phyloP scores from a whole-genome alignment of 306 rosid genomes.

The Cicer bijugum region DNA sequence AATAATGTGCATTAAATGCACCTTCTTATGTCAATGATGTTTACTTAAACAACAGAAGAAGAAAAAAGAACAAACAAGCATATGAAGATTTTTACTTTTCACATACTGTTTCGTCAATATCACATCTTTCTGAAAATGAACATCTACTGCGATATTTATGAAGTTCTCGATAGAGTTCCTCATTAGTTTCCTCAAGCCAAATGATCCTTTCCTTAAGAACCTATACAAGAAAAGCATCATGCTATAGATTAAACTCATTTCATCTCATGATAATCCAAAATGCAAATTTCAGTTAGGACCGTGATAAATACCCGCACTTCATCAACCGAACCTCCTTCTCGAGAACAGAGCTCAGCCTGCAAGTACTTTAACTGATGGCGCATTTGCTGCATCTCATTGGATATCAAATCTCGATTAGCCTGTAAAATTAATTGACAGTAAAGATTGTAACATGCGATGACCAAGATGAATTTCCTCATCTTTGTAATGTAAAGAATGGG shows the following conservation, averaged over 20 bases:
- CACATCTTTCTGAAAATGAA: slow-evolving; percentile 55
- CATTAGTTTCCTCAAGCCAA: slow-evolving; percentile 79
- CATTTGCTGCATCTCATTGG: slow-evolving; percentile 85
- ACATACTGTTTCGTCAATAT: slow-evolving; percentile 63
- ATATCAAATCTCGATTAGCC: slow-evolving; percentile 80
- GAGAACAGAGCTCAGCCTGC: slow-evolving; percentile 79
- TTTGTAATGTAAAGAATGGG: slow-evolving; percentile 24
- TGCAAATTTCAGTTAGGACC: slow-evolving; percentile 16
- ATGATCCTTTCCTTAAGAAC: slow-evolving; percentile 72
- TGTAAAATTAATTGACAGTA: slow-evolving; percentile 44
- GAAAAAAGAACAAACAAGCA: slow-evolving; percentile 32
- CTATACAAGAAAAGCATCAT: slow-evolving; percentile 49
- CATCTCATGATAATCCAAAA: slow-evolving; percentile 16
- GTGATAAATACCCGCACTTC: slow-evolving; percentile 66
- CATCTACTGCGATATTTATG: slow-evolving; percentile 73
- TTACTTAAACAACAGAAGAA: slow-evolving; percentile 22
- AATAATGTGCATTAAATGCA: slow-evolving; percentile 18
- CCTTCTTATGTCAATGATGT: slow-evolving; percentile 27
- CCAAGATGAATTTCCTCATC: slow-evolving; percentile 15
- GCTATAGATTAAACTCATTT: slow-evolving; percentile 38
- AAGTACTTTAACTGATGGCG: slow-evolving; percentile 72
- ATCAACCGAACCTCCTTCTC: slow-evolving; percentile 59
- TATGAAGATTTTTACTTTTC: slow-evolving; percentile 23
- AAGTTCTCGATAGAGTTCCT: slow-evolving; percentile 68
- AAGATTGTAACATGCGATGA: slow-evolving; percentile 40